A percentile compares a stretch with the other conserved stretches of the same genome.
Conservation (phyloP, 176 grass and related monocot genomes). For the Poa annua region DNA sequence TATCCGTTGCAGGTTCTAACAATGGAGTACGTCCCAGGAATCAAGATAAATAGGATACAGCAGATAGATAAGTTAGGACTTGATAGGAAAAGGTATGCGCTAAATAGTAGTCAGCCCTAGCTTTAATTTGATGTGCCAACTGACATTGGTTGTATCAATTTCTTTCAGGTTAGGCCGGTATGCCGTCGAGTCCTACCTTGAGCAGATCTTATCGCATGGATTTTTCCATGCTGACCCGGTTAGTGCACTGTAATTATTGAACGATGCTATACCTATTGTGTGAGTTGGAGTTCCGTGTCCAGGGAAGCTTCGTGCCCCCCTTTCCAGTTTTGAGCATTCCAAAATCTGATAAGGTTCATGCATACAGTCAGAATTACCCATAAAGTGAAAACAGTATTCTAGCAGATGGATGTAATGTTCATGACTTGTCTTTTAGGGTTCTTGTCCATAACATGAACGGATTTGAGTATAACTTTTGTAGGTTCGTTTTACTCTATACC, state of each 20-base stretch:
- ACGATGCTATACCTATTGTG: constrained; percentile 9
- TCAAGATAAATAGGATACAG: constrained; percentile 99
- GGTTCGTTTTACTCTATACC: neutral
- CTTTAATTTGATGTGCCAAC: constrained; percentile 30
- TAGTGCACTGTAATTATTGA: constrained; percentile 40
- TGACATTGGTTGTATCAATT: constrained; percentile 43
- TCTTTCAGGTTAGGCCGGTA: constrained; percentile 85
- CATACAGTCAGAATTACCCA: neutral
- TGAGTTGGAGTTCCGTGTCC: neutral
- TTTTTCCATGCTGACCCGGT: constrained; percentile 99
- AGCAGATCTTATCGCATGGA: constrained; percentile 97
- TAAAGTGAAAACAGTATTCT: neutral
- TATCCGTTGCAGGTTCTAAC: constrained; percentile 76
- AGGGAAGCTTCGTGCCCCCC: neutral
- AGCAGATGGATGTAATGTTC: neutral
- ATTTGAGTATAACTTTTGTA: neutral
- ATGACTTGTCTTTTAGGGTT: neutral
- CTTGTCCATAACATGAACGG: neutral
- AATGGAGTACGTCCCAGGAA: constrained; percentile 99
- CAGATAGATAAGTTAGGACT: constrained; percentile 96
- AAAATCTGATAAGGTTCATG: constrained; percentile 12
- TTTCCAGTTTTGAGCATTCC: constrained; percentile 16
- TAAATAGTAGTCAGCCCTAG: constrained; percentile 15
- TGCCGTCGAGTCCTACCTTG: constrained; percentile 96
- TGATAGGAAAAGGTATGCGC: constrained; percentile 83